These are phyloP conservation scores for Isoetes taiwanensis DNA, from an alignment of 75 land plant species.

Conservation along the genomic window DNA sequence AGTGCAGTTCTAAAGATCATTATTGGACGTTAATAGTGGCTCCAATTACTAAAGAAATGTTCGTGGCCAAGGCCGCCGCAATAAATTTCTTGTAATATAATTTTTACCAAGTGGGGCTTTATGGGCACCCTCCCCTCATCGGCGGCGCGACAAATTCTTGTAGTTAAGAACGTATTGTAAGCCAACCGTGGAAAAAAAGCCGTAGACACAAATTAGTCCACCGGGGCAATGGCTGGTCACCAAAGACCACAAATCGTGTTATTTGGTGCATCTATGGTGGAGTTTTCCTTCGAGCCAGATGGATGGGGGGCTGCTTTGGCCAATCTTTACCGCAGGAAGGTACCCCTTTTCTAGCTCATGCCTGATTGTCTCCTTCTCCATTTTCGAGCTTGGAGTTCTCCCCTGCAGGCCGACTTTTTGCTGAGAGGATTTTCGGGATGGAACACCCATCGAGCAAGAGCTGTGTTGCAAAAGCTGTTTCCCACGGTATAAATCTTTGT, in stretches of 20 bases:
- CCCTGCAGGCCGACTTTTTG: slow-evolving; percentile 64
- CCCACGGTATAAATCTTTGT: slow-evolving; percentile 42
- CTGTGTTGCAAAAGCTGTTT: slow-evolving; percentile 55
- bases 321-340: slow-evolving; percentile 30
- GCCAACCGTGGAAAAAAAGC: too few species aligned
- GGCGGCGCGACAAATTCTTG: too few species aligned
- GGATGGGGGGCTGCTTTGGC: slow-evolving; percentile 34
- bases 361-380: background rate
- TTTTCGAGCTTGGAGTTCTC: background rate
- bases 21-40: too few species aligned
- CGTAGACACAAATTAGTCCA: too few species aligned
- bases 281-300: slow-evolving; percentile 23
- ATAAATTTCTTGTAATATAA: too few species aligned
- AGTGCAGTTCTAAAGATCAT: too few species aligned
- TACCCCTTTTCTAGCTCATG: background rate
- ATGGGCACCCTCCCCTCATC: too few species aligned
- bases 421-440: slow-evolving; percentile 72
- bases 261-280: slow-evolving; percentile 34
- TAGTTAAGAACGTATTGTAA: too few species aligned
- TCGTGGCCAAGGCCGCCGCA: too few species aligned
- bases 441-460: slow-evolving; percentile 79
- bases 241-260: slow-evolving; percentile 25
- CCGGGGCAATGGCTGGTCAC: slow-evolving; percentile 41
- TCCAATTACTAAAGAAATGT: too few species aligned
- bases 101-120: too few species aligned